Conservation (phyloP, 495 filamentous ascomycete genomes). For the Neurospora sp. region DNA sequence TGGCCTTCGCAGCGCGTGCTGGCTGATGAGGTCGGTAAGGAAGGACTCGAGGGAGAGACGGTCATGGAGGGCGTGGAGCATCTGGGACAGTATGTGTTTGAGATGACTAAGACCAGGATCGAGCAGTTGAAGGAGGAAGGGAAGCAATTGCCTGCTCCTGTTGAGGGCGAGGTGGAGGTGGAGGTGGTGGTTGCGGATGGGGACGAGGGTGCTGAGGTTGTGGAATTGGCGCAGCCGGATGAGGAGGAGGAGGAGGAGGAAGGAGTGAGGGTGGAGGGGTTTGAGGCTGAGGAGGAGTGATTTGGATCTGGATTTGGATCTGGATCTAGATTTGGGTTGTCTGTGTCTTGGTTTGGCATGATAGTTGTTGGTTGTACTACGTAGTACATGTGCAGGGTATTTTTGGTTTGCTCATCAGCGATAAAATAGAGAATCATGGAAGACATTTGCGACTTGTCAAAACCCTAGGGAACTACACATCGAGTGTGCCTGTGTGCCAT, state of each 20-base stretch:
- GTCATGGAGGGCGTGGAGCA: constrained; percentile 90
- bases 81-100: constrained; percentile 90
- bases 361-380: background rate
- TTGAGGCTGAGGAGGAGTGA: constrained; percentile 10
- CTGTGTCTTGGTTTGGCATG: background rate
- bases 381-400: background rate
- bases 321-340: background rate
- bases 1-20: constrained; percentile 58
- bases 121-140: constrained; percentile 36
- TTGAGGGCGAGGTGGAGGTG: constrained; percentile 6
- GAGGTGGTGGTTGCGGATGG: constrained; percentile 30
- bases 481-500: too few species aligned
- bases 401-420: background rate
- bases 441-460: background rate
- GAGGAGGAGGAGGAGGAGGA: constrained; percentile 26
- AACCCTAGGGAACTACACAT: too few species aligned
- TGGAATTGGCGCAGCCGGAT: constrained; percentile 12
- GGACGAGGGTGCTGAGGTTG: constrained; percentile 21
- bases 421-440: background rate
- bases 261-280: background rate
- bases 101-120: constrained; percentile 86
- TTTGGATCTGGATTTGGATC: background rate
- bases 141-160: constrained; percentile 18
- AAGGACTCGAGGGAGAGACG: constrained; percentile 33
- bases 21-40: constrained; percentile 44